Evolutionary conservation across 257 asterid species (phyloP).

Genomic region (Eucommia ulmoides): DNA sequence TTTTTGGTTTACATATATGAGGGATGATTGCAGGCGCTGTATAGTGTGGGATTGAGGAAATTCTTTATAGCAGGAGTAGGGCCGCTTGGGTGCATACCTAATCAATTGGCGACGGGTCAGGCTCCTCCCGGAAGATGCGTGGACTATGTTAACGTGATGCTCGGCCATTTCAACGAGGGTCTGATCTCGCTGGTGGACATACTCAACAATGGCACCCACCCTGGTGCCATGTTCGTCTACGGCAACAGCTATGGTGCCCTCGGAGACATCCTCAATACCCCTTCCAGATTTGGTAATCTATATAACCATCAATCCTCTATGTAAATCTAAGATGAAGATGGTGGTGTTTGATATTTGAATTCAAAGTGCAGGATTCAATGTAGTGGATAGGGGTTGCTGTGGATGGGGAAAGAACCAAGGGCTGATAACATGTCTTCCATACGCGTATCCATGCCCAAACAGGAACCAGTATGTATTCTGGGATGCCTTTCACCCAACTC

Average conservation of each 20-base stretch:
- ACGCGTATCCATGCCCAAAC: not conserved
- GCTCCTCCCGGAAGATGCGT: slow-evolving; percentile 68
- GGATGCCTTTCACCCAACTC: not conserved
- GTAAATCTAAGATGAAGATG: not conserved
- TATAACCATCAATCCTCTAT: not conserved
- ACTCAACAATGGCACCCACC: slow-evolving; percentile 62
- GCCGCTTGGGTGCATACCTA: slow-evolving; percentile 89
- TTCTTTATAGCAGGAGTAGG: slow-evolving; percentile 58
- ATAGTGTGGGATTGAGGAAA: slow-evolving; percentile 65
- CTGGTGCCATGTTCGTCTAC: slow-evolving; percentile 60
- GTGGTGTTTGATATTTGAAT: not conserved
- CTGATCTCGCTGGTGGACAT: slow-evolving; percentile 33
- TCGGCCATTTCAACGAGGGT: slow-evolving; percentile 63
- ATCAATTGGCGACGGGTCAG: slow-evolving; percentile 57
- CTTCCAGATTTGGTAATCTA: slow-evolving; percentile 27
- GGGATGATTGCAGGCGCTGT: slow-evolving; percentile 25
- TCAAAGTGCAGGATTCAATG: not conserved
- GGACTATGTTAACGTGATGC: slow-evolving; percentile 64
- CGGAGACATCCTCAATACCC: slow-evolving; percentile 63
- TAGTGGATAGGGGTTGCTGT: not conserved
- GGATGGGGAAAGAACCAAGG: not conserved
- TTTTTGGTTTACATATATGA: not conserved
- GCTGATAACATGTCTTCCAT: not conserved
- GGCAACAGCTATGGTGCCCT: slow-evolving; percentile 48
- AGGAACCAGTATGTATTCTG: not conserved